Evolutionary conservation across 805 yeast genomes (phyloP).

Genomic region (Zygoascus biomembranicola): DNA sequence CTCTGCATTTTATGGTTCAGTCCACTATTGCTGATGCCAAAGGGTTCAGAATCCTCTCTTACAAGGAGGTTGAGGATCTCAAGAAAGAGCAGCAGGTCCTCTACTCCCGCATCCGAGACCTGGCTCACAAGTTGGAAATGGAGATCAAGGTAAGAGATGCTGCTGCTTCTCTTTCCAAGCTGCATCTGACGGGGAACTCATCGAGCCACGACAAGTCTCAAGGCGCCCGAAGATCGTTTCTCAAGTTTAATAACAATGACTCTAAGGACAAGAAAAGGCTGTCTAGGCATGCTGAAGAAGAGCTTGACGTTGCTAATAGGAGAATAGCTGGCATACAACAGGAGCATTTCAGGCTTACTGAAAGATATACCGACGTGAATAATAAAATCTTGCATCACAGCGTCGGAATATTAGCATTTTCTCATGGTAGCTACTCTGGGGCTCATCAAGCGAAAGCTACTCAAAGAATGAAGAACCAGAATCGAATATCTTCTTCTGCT

Average conservation of each 20-base stretch:
- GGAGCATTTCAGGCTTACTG: slow-evolving; percentile 10
- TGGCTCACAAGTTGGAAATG: slow-evolving; percentile 15
- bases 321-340: slow-evolving; percentile 11
- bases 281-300: slow-evolving; percentile 20
- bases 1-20: slow-evolving; percentile 22
- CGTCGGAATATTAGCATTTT: slow-evolving; percentile 18
- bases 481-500: background rate
- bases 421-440: slow-evolving; percentile 3
- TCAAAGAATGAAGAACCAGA: slow-evolving; percentile 10
- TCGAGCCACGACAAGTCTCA: slow-evolving; percentile 1
- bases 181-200: slow-evolving; percentile 7
- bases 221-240: slow-evolving; percentile 1
- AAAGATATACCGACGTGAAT: slow-evolving; percentile 9
- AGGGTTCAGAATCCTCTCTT: slow-evolving; percentile 18
- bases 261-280: slow-evolving; percentile 14
- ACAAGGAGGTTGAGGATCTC: slow-evolving; percentile 19
- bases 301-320: slow-evolving; percentile 16
- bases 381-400: slow-evolving; percentile 14
- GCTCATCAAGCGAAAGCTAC: slow-evolving; percentile 5
- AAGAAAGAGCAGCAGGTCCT: slow-evolving; percentile 14
- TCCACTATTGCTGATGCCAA: slow-evolving; percentile 20
- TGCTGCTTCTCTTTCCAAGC: slow-evolving; percentile 17
- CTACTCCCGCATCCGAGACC: slow-evolving; percentile 14
- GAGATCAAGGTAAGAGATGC: slow-evolving; percentile 22
- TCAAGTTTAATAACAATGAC: background rate